phyloP scores from a whole-genome alignment of 768 basidiomycete species.

The Pholiota microspora region DNA sequence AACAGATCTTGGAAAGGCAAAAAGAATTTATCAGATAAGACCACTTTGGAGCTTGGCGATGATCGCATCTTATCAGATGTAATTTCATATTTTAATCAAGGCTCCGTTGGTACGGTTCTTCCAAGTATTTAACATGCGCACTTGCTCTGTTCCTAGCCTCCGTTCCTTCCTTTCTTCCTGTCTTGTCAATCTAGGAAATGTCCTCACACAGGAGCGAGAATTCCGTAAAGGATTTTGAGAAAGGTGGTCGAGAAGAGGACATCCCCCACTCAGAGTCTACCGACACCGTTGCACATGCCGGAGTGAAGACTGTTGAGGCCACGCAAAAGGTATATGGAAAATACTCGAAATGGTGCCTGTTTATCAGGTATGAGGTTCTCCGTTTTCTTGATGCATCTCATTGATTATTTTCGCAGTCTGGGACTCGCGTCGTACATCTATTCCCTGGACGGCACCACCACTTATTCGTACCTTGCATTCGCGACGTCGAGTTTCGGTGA shows the following conservation, averaged over 20 bases:
- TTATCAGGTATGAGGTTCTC: conserved; percentile 45
- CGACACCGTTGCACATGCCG: conserved; percentile 30
- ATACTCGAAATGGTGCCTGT: conserved; percentile 58
- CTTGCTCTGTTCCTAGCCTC: neutral
- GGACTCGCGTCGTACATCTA: conserved; percentile 76
- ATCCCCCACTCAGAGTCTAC: conserved; percentile 3
- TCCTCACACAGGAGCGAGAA: conserved; percentile 18
- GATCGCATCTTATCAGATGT: conserved; percentile 23
- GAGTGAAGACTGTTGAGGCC: conserved; percentile 50
- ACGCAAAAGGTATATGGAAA: conserved; percentile 50
- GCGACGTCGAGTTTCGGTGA: conserved; percentile 52
- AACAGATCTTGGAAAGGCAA: too few relatives aligned
- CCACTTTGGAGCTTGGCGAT: conserved; percentile 9
- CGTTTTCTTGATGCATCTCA: neutral
- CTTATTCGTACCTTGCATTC: conserved; percentile 59
- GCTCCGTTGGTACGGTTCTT: neutral
- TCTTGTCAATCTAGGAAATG: too few relatives aligned
- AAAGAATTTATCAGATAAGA: conserved; percentile 22
- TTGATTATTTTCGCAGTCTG: conserved; percentile 34
- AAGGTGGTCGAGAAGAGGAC: conserved; percentile 2
- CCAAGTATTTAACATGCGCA: conserved; percentile 8
- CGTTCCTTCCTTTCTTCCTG: neutral
- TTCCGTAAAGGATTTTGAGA: conserved; percentile 14
- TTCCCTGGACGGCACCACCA: conserved; percentile 70
- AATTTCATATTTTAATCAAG: conserved; percentile 1